Base-by-base conservation (phyloP, 148 eudicot species). In the Camellia granthamiana region DNA sequence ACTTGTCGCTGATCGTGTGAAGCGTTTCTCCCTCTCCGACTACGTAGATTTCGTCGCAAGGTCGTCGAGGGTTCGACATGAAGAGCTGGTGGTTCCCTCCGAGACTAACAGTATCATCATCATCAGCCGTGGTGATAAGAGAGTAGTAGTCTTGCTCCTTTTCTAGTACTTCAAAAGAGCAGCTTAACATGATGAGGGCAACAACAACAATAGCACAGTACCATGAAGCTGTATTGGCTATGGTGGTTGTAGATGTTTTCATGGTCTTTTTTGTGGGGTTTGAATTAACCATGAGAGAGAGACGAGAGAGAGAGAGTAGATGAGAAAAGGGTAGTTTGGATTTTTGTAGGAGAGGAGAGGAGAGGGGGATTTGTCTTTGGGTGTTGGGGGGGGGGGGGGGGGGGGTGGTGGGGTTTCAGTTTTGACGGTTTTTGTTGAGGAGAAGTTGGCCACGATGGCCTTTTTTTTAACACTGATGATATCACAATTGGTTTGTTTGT, bases 21-120 rank as follows among this genome's bases (percentile, higher is more conserved):
- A 84, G 84, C 0, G 87, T 84, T 52, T 84, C 87, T 1, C 87
- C 84, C 51, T 84, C 87, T 75, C 72, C 63, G 18, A 84, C 87
- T 1, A 84, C 79, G 58, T 84, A 81, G 2, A 84, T 78, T 69
- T 81, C 87, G 54, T 84, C 79, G 79, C 87, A 84, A 0, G 73
- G 72, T 41, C 81, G 77, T 82, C 6, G 7, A 5, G 58, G 69
- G 46, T 21, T 54, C 56, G 38, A 3, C 21, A 3, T 42, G 18
- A 64, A 6, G 30, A 23, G 23, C 61, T 16, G 80, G 23, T 63
- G 76, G 41, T 19, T 44, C 1, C 56, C 69, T 56, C 16, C 3
- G 21, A 19, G 14, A 1, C 5, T 44, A 4, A 38, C 47, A 4
- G 55, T n/a, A 5, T 56, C 64, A 19, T 21, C 42, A 9, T 67